phyloP scores from a whole-genome alignment of 768 basidiomycete species.

The Lactarius sp. region DNA sequence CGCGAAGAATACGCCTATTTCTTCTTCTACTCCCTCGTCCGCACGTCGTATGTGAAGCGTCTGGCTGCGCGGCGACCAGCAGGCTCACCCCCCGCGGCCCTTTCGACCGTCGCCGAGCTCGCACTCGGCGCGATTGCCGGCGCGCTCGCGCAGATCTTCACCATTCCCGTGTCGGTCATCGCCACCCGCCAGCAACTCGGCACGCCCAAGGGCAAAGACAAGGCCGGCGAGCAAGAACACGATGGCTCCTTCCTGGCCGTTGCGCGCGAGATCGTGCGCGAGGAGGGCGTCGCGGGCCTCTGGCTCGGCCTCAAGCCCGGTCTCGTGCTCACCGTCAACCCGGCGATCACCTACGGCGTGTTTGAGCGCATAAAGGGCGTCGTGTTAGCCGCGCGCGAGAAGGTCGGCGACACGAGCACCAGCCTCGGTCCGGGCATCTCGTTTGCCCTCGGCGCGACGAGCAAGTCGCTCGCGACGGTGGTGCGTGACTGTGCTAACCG shows the following conservation, averaged over 20 bases:
- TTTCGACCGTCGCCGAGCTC: constrained; percentile 78
- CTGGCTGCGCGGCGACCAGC: constrained; percentile 53
- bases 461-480: constrained; percentile 93
- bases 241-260: constrained; percentile 78
- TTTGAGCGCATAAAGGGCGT: constrained; percentile 88
- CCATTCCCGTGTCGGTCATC: constrained; percentile 95
- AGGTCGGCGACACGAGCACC: constrained; percentile 35
- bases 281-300: constrained; percentile 81
- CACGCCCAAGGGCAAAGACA: constrained; percentile 30
- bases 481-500: constrained; percentile 43
- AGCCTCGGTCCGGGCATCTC: constrained; percentile 75
- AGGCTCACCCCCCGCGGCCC: constrained; percentile 53
- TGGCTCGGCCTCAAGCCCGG: constrained; percentile 94
- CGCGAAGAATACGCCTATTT: constrained; percentile 94
- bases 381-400: constrained; percentile 51
- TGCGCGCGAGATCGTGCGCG: constrained; percentile 79
- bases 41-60: constrained; percentile 75
- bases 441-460: constrained; percentile 85
- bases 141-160: constrained; percentile 94
- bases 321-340: constrained; percentile 93
- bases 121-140: constrained; percentile 88
- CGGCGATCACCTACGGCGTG: constrained; percentile 94
- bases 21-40: constrained; percentile 95
- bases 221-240: constrained; percentile 22
- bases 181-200: constrained; percentile 96